phyloP scores from a whole-genome alignment of 192 early-diverging fungal species.

The Phlyctochytrium planicorne region DNA sequence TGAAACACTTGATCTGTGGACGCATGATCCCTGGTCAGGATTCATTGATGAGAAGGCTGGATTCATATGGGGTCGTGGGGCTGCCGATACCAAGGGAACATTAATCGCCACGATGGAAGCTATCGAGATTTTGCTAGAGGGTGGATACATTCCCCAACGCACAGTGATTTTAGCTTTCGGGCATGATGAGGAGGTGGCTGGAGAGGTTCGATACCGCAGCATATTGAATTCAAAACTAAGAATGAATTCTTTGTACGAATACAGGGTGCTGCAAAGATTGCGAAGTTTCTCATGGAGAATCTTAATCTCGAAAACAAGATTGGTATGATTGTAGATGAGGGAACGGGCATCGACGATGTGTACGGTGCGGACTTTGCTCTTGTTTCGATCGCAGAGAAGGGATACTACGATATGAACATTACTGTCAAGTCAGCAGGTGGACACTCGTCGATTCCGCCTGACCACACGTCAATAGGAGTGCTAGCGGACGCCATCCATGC shows the following conservation, averaged over 20 bases:
- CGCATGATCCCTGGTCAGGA: constrained; percentile 13
- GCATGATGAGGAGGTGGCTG: constrained; percentile 43
- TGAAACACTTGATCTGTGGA: constrained; percentile 18
- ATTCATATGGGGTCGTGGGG: constrained; percentile 25
- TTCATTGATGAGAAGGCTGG: not conserved
- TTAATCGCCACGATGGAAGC: constrained; percentile 21
- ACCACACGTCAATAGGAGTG: constrained; percentile 40
- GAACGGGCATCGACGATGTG: constrained; percentile 10
- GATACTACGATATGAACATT: constrained; percentile 29
- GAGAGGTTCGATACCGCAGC: constrained; percentile 10
- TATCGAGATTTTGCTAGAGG: constrained; percentile 28
- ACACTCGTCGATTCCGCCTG: constrained; percentile 43
- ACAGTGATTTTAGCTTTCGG: constrained; percentile 40
- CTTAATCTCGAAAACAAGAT: constrained; percentile 5
- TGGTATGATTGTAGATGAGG: constrained; percentile 43
- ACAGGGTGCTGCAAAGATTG: constrained; percentile 22
- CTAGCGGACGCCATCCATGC: constrained; percentile 18
- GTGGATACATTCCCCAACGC: constrained; percentile 23
- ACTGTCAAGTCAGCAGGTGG: constrained; percentile 34
- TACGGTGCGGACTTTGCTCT: constrained; percentile 21
- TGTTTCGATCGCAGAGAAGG: constrained; percentile 38
- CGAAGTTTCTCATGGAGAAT: constrained; percentile 9
- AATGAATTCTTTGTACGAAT: too few relatives aligned
- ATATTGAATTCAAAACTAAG: not conserved
- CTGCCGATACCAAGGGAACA: constrained; percentile 24